These are phyloP conservation scores for Pseudogymnoascus sp. DNA, from an alignment of 2,329 filamentous ascomycete species.

Conservation along the genomic window DNA sequence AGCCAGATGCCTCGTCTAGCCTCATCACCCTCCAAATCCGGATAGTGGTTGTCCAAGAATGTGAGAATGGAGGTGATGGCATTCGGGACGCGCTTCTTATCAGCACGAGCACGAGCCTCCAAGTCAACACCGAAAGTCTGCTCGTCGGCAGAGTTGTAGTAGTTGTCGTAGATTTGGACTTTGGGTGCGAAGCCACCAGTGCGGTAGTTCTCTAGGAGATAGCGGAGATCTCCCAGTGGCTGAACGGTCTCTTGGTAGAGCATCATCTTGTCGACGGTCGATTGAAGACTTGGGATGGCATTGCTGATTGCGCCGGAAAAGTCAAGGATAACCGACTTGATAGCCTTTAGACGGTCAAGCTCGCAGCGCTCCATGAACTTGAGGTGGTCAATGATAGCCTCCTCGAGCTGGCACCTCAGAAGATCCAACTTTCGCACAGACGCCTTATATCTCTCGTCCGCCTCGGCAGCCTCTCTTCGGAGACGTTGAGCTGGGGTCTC, in stretches of 20 bases:
- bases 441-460: conserved; percentile 88
- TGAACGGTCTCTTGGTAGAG: conserved; percentile 99
- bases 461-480: conserved; percentile 77
- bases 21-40: conserved; percentile 93
- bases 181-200: conserved; percentile 87
- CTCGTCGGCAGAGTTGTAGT: conserved; percentile 96
- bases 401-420: conserved; percentile 87
- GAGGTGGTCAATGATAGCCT: conserved; percentile 85
- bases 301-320: conserved; percentile 97
- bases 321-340: conserved; percentile 95
- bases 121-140: conserved; percentile 97
- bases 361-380: conserved; percentile 97
- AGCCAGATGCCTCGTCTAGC: conserved; percentile 89
- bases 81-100: conserved; percentile 89
- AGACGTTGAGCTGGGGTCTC: conserved; percentile 83
- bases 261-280: conserved; percentile 97
- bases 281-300: conserved; percentile 91
- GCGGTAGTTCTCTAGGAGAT: conserved; percentile 92
- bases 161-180: conserved; percentile 94
- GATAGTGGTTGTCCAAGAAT: conserved; percentile 93
- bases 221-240: conserved; percentile 78
- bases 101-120: conserved; percentile 85
- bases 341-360: conserved; percentile 88
- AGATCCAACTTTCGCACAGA: conserved; percentile 80
- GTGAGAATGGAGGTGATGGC: conserved; percentile 89